phyloP scores from a whole-genome alignment of 2,329 filamentous ascomycete species.

The Aspergillus candidus region DNA sequence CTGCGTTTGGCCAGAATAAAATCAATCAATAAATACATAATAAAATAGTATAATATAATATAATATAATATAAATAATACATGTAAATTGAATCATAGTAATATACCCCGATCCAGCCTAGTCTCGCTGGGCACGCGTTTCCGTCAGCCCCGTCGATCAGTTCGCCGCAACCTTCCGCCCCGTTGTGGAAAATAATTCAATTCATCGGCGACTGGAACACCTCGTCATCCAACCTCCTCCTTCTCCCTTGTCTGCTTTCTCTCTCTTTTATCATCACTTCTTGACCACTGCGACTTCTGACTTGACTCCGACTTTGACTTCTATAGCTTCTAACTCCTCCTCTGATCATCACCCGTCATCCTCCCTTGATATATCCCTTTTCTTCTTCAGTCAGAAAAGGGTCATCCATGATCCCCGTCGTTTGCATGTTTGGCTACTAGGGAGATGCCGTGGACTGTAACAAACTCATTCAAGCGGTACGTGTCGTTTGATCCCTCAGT shows the following conservation, averaged over 20 bases:
- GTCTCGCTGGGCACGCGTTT: slow-evolving; percentile 20
- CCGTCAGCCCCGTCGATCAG: slow-evolving; percentile 20
- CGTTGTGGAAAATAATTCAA: slow-evolving; percentile 12
- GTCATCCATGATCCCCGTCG: no score
- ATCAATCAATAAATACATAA: no score
- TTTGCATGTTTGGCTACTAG: slow-evolving; percentile 6
- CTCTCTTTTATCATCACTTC: no score
- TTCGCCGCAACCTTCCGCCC: slow-evolving; percentile 15
- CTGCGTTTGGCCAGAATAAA: no score
- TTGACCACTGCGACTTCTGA: no score
- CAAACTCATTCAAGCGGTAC: slow-evolving; percentile 47
- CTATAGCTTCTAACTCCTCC: no score
- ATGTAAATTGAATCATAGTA: slow-evolving; percentile 5
- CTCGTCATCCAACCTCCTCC: slow-evolving; percentile 6
- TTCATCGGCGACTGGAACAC: slow-evolving; percentile 9
- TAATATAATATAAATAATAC: no score
- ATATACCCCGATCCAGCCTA: slow-evolving; percentile 27
- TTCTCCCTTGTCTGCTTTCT: neutral
- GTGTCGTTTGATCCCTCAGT: slow-evolving; percentile 5
- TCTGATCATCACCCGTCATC: no score
- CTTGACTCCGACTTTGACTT: no score
- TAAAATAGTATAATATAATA: no score
- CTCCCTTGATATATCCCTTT: no score
- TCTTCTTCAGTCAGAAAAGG: no score
- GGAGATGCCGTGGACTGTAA: slow-evolving; percentile 47